Evolutionary conservation across 1,284 basidiomycete species (phyloP).

Genomic region (Sporisorium sorghi): DNA sequence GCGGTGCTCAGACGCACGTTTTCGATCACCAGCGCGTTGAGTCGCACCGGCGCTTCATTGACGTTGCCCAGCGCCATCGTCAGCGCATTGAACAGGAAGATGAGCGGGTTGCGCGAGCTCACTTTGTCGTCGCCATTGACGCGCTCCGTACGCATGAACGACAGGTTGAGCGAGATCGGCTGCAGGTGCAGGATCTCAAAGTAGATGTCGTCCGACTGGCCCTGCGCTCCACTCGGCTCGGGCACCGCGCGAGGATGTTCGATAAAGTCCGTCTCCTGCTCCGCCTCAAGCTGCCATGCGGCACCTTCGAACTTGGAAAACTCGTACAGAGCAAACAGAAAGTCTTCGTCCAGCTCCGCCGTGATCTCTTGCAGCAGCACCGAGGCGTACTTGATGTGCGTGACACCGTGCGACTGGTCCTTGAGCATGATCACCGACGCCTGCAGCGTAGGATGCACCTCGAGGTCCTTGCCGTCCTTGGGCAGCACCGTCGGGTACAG

Average conservation of each 20-base stretch:
- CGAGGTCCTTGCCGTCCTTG: constrained; percentile 81
- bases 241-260: constrained; percentile 80
- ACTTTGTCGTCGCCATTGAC: constrained; percentile 84
- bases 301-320: constrained; percentile 86
- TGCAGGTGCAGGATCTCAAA: constrained; percentile 98
- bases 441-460: constrained; percentile 89
- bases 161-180: constrained; percentile 89
- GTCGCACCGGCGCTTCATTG: constrained; percentile 93
- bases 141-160: constrained; percentile 96
- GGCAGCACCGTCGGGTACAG: constrained; percentile 92
- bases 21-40: constrained; percentile 94
- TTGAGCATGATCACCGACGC: constrained; percentile 89
- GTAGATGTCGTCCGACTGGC: constrained; percentile 77
- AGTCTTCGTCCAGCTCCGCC: constrained; percentile 95
- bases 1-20: constrained; percentile 89
- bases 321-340: constrained; percentile 91
- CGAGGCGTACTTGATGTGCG: constrained; percentile 97
- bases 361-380: constrained; percentile 93
- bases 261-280: constrained; percentile 74
- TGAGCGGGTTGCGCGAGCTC: constrained; percentile 79
- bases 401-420: constrained; percentile 87
- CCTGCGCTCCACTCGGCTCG: constrained; percentile 77
- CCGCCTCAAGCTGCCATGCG: constrained; percentile 47
- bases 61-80: constrained; percentile 98
- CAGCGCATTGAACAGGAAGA: constrained; percentile 91